Conservation (phyloP, 2,329 filamentous ascomycete genomes). For the Diaporthe sp. region DNA sequence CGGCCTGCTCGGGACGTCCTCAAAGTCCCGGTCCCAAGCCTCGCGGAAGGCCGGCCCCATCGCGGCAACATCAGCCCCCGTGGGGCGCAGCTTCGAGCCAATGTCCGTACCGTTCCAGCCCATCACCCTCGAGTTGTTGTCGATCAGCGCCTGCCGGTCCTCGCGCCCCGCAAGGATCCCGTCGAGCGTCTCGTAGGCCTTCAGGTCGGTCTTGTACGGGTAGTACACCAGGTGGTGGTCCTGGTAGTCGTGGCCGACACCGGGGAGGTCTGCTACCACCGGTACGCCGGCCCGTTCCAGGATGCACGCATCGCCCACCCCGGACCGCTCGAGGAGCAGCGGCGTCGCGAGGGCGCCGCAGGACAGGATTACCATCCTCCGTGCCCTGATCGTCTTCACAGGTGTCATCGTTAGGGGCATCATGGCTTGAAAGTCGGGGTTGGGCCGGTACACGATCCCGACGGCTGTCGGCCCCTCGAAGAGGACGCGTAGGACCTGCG, state of each 20-base stretch:
- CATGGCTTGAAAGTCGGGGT: conserved; percentile 55
- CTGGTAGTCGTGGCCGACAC: conserved; percentile 67
- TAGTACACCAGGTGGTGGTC: conserved; percentile 67
- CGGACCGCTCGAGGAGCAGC: conserved; percentile 72
- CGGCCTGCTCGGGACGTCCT: conserved; percentile 44
- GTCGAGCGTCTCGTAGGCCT: conserved; percentile 59
- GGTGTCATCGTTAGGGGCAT: conserved; percentile 42
- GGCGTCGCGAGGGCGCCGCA: conserved; percentile 68
- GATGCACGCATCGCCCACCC: conserved; percentile 66
- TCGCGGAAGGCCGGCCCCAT: conserved; percentile 64
- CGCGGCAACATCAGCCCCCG: conserved; percentile 62
- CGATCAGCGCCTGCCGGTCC: conserved; percentile 44
- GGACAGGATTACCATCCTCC: conserved; percentile 65
- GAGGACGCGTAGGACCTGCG: conserved; percentile 59
- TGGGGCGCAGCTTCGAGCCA: conserved; percentile 66
- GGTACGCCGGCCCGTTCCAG: conserved; percentile 59
- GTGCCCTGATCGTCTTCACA: conserved; percentile 60
- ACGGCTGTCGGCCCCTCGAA: conserved; percentile 66
- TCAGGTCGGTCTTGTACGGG: conserved; percentile 62
- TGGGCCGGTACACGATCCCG: conserved; percentile 69
- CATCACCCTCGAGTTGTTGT: conserved; percentile 52
- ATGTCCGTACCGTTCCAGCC: conserved; percentile 70
- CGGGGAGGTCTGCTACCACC: conserved; percentile 63
- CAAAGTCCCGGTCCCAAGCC: conserved; percentile 67
- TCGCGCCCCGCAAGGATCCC: conserved; percentile 45